These are phyloP conservation scores for Talaromyces marneffei DNA, from an alignment of 2,329 filamentous ascomycete genomes.

Conservation along the genomic window DNA sequence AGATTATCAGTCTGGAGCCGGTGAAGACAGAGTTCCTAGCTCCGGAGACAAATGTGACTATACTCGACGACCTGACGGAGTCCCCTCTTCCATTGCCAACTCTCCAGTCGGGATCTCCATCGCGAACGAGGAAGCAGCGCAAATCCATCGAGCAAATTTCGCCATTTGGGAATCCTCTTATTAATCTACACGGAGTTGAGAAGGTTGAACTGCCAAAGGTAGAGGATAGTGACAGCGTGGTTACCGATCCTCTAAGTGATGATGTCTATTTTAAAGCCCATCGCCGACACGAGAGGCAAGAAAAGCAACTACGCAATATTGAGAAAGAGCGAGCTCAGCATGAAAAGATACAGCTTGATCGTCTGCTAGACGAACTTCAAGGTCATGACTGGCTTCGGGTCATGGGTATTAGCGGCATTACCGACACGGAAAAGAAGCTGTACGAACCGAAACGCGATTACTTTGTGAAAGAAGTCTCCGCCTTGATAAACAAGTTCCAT, in stretches of 20 bases:
- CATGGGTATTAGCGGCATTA: conserved; percentile 81
- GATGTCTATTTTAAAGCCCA: conserved; percentile 54
- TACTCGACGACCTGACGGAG: conserved; percentile 55
- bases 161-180: conserved; percentile 33
- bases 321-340: conserved; percentile 62
- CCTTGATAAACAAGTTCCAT: conserved; percentile 79
- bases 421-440: conserved; percentile 76
- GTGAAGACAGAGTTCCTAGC: conserved; percentile 71
- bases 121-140: conserved; percentile 6
- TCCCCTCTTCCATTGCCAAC: conserved; percentile 23
- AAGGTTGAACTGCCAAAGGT: conserved; percentile 41
- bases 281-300: conserved; percentile 56
- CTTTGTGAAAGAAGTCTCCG: conserved; percentile 76
- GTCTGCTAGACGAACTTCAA: conserved; percentile 72
- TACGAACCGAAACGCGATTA: conserved; percentile 81
- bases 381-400: conserved; percentile 89
- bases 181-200: conserved; percentile 35
- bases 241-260: conserved; percentile 52
- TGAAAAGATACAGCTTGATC: conserved; percentile 60
- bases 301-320: conserved; percentile 63
- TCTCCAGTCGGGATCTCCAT: conserved; percentile 7
- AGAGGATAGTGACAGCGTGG: conserved; percentile 20
- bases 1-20: conserved; percentile 79
- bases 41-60: conserved; percentile 64
- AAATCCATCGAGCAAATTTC: conserved; percentile 15